These are phyloP conservation scores for Aureobasidium sp. DNA, from an alignment of 2,329 filamentous ascomycete genomes.

Conservation along the genomic window DNA sequence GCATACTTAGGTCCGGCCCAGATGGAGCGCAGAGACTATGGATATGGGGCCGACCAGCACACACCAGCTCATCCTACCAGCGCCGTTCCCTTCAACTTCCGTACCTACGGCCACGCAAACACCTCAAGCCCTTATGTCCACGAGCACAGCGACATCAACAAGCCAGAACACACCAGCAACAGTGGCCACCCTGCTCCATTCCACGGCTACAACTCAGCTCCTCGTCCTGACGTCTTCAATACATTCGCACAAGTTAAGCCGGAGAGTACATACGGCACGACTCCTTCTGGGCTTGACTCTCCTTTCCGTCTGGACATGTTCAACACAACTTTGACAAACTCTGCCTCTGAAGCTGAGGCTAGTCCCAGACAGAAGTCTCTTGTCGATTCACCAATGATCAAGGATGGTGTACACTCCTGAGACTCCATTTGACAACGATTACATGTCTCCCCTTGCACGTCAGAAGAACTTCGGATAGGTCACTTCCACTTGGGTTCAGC, in stretches of 20 bases:
- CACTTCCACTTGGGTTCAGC: not conserved
- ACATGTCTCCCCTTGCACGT: not conserved
- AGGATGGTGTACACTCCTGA: not conserved
- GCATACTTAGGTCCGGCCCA: not conserved
- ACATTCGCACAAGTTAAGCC: not conserved
- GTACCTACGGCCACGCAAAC: not conserved
- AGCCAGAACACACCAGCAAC: not conserved
- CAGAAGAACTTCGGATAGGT: not conserved
- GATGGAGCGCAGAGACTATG: not conserved
- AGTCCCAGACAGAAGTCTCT: not conserved
- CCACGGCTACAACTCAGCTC: not conserved
- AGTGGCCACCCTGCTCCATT: not conserved
- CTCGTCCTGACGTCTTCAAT: not conserved
- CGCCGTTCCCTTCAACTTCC: not conserved
- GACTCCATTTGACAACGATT: not conserved
- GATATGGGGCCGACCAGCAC: not conserved
- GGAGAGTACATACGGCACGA: not conserved
- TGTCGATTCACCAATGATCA: not conserved
- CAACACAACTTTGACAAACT: not conserved
- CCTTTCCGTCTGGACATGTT: slow-evolving; percentile 1
- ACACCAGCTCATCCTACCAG: not conserved
- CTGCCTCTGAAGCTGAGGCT: not conserved
- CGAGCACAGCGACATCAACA: not conserved
- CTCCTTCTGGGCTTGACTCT: not conserved
- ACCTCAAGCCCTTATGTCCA: not conserved